Percentiles rank a stretch among this genome's conserved stretches.
These are phyloP conservation scores for Russula abietina DNA, from an alignment of 768 basidiomycete species.

Conservation along the genomic window DNA sequence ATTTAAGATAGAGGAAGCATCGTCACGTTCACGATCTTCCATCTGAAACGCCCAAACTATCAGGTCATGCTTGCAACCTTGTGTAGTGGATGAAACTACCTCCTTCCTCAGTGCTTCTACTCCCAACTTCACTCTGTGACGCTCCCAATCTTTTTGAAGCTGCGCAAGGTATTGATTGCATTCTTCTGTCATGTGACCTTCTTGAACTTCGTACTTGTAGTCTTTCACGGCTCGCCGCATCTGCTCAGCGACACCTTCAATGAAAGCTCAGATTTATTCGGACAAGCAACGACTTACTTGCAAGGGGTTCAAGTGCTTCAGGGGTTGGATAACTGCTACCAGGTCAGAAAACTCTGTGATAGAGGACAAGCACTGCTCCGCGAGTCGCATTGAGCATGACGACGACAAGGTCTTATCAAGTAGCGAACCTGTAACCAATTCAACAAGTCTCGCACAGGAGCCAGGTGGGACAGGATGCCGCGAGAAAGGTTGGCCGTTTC, in stretches of 20 bases:
- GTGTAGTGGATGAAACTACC: constrained; percentile 36
- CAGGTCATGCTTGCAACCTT: not conserved
- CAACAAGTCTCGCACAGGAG: constrained; percentile 75
- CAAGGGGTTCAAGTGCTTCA: constrained; percentile 84
- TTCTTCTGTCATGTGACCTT: constrained; percentile 89
- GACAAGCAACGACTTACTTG: constrained; percentile 48
- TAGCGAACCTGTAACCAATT: constrained; percentile 67
- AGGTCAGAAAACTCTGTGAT: constrained; percentile 83
- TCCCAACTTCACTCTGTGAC: constrained; percentile 78
- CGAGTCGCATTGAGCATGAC: constrained; percentile 22
- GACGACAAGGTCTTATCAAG: not conserved
- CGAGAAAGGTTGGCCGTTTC: constrained; percentile 71
- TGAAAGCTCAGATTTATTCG: not conserved
- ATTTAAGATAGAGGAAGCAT: constrained; percentile 38
- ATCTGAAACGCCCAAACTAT: constrained; percentile 41
- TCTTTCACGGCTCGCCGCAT: constrained; percentile 93
- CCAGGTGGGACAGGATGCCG: constrained; percentile 74
- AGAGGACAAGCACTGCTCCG: constrained; percentile 68
- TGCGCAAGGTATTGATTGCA: constrained; percentile 92
- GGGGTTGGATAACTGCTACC: constrained; percentile 81
- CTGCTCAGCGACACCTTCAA: constrained; percentile 33
- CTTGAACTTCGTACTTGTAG: constrained; percentile 90
- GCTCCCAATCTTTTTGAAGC: constrained; percentile 96
- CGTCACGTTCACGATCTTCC: constrained; percentile 59
- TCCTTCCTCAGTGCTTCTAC: constrained; percentile 82